Evolutionary conservation across 2,329 filamentous ascomycete genomes (phyloP).

Genomic region (Aspergillus sp.): DNA sequence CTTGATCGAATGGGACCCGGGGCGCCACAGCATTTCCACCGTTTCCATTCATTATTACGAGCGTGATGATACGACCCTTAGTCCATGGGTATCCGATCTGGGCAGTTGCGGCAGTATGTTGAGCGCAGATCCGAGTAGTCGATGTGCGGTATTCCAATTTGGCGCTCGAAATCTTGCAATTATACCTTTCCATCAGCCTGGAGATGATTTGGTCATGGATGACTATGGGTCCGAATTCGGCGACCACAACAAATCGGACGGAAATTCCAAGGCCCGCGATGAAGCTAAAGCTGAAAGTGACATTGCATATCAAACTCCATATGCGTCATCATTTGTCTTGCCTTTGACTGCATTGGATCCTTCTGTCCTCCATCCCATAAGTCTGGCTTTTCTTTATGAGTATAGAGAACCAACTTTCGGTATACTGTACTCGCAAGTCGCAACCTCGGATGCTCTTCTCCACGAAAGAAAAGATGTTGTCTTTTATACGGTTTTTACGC

Average conservation of each 20-base stretch:
- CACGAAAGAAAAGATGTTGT: slow-evolving; percentile 79
- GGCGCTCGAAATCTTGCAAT: slow-evolving; percentile 86
- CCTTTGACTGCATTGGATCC: slow-evolving; percentile 87
- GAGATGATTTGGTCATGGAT: slow-evolving; percentile 87
- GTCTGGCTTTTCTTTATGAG: slow-evolving; percentile 91
- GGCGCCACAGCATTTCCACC: slow-evolving; percentile 75
- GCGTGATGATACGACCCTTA: slow-evolving; percentile 80
- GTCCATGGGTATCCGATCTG: slow-evolving; percentile 76
- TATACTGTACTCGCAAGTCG: slow-evolving; percentile 76
- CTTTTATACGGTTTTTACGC: slow-evolving; percentile 89
- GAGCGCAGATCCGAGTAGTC: slow-evolving; percentile 83
- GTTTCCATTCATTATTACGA: slow-evolving; percentile 98
- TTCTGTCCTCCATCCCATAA: slow-evolving; percentile 80
- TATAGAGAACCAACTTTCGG: slow-evolving; percentile 98
- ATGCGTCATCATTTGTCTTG: slow-evolving; percentile 89
- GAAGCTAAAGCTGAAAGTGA: slow-evolving; percentile 34
- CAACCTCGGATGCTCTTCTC: slow-evolving; percentile 71
- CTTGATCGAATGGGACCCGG: slow-evolving; percentile 89
- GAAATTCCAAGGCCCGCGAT: slow-evolving; percentile 25
- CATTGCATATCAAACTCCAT: slow-evolving; percentile 61
- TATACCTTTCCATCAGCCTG: slow-evolving; percentile 81
- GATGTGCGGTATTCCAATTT: slow-evolving; percentile 94
- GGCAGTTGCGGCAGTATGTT: slow-evolving; percentile 77
- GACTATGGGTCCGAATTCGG: slow-evolving; percentile 85
- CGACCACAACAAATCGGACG: slow-evolving; percentile 58